Conservation (phyloP, 257 asterid species). For the Solanum pennellii region DNA sequence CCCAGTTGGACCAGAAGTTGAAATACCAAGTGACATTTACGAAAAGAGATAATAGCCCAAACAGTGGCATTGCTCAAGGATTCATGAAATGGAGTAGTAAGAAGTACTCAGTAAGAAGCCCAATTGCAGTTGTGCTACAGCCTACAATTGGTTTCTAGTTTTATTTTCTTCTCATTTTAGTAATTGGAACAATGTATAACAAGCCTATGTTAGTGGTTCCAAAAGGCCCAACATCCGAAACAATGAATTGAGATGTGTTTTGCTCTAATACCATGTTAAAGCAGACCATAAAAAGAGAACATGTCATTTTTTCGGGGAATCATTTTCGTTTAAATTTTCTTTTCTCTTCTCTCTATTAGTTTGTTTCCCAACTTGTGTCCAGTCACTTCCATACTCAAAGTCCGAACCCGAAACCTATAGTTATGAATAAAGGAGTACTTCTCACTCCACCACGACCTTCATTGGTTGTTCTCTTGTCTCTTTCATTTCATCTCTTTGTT, state of each 20-base stretch:
- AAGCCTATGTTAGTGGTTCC: not conserved
- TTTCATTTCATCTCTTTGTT: not conserved
- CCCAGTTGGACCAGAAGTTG: constrained; percentile 12
- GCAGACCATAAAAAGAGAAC: not conserved
- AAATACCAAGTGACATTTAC: constrained; percentile 19
- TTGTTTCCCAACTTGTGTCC: not conserved
- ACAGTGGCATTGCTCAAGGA: constrained; percentile 15
- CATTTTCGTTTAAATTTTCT: not conserved
- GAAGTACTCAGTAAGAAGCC: constrained; percentile 23
- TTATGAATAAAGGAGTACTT: not conserved
- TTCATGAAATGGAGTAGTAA: constrained; percentile 28
- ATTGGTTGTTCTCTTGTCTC: not conserved
- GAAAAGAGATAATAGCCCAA: not conserved
- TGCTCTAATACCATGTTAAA: not conserved
- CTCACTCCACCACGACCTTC: not conserved
- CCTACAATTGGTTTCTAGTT: not conserved
- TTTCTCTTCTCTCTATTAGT: not conserved
- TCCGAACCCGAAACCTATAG: not conserved
- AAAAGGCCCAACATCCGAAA: not conserved
- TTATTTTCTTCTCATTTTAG: not conserved
- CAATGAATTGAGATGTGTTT: not conserved
- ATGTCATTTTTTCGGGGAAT: not conserved
- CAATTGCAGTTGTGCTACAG: constrained; percentile 7
- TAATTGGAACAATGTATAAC: not conserved
- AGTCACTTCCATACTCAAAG: not conserved